Percentiles rank a stretch among this genome's conserved stretches.
Evolutionary conservation across 2,329 filamentous ascomycete species (phyloP).

Genomic region (Phialocephala sp.): DNA sequence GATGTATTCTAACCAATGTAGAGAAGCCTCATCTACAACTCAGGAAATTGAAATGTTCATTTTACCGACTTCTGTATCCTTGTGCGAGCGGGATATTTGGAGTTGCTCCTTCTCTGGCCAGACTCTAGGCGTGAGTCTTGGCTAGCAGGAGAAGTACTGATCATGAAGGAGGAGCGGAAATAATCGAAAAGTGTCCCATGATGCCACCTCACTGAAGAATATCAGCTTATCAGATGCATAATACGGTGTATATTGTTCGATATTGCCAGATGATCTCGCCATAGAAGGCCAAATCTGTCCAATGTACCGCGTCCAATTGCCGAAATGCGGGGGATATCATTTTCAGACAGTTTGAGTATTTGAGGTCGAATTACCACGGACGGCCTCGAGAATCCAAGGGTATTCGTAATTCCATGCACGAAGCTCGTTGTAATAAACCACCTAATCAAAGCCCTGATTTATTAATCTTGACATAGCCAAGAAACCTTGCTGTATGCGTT

Average conservation of each 20-base stretch:
- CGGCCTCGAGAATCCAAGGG: not conserved
- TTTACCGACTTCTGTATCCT: too few species aligned
- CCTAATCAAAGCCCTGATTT: not conserved
- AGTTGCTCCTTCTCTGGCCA: too few species aligned
- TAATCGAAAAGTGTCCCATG: not conserved
- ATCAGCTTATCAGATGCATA: not conserved
- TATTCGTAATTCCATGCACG: not conserved
- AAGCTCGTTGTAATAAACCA: not conserved
- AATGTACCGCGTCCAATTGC: not conserved
- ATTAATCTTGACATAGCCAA: not conserved
- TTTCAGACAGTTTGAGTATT: not conserved
- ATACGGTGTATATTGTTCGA: not conserved
- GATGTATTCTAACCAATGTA: too few species aligned
- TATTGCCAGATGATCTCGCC: not conserved
- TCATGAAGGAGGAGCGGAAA: not conserved
- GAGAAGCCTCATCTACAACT: too few species aligned
- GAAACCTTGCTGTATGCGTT: not conserved
- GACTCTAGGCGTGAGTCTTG: too few species aligned
- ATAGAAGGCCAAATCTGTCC: not conserved
- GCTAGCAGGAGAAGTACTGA: not conserved
- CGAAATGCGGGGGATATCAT: not conserved
- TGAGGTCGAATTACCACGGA: not conserved
- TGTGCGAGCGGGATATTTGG: too few species aligned
- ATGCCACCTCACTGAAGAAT: not conserved
- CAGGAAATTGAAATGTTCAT: too few species aligned